phyloP scores from a whole-genome alignment of 2,329 filamentous ascomycete species.

The Colletotrichum cereale region DNA sequence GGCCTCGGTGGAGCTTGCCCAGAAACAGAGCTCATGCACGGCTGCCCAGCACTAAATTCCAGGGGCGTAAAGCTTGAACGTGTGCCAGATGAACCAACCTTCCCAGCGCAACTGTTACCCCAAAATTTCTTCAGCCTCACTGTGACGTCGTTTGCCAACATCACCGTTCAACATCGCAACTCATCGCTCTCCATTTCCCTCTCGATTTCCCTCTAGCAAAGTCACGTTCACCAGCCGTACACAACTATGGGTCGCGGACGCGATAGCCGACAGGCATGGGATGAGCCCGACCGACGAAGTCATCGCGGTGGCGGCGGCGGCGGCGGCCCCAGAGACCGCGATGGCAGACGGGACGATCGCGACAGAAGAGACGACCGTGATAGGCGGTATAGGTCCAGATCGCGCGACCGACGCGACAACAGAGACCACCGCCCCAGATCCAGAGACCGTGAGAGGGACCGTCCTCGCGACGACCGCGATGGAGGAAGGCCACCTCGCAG shows the following conservation, averaged over 20 bases:
- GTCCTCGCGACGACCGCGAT: constrained; percentile 53
- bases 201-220: not conserved
- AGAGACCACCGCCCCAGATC: constrained; percentile 43
- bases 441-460: constrained; percentile 52
- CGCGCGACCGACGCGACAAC: constrained; percentile 49
- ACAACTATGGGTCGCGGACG: constrained; percentile 31
- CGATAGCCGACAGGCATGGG: constrained; percentile 73
- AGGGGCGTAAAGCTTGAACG: constrained; percentile 20
- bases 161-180: not conserved
- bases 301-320: constrained; percentile 48
- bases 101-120: not conserved
- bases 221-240: not conserved
- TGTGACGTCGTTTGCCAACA: constrained; percentile 26
- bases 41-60: constrained; percentile 24
- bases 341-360: constrained; percentile 46
- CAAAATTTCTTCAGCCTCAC: constrained; percentile 32
- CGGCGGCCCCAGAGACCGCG: constrained; percentile 46
- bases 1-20: constrained; percentile 22
- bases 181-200: not conserved
- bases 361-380: constrained; percentile 38
- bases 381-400: constrained; percentile 50
- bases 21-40: constrained; percentile 14
- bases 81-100: constrained; percentile 2
- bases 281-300: constrained; percentile 61
- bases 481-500: constrained; percentile 50